Percentiles rank a stretch among this genome's conserved stretches.
Evolutionary conservation across 495 filamentous ascomycete species (phyloP).

Genomic region (Aspergillus nidulans): DNA sequence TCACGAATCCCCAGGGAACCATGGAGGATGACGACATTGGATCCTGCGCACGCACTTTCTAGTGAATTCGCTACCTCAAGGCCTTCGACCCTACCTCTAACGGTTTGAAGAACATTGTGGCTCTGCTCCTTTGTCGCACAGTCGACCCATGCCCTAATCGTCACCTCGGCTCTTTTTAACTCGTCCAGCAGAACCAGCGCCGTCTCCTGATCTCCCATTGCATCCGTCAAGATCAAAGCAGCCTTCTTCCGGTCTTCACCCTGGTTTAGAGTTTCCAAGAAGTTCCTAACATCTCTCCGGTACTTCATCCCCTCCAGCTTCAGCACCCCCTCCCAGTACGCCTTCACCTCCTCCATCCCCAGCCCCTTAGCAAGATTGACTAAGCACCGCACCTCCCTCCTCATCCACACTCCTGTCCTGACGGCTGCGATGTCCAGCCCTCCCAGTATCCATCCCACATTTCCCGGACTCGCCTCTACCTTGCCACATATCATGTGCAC

Average conservation of each 20-base stretch:
- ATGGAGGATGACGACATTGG: not conserved
- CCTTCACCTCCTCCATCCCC: slow-evolving; percentile 62
- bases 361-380: slow-evolving; percentile 65
- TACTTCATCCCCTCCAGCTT: slow-evolving; percentile 65
- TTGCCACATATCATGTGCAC: slow-evolving; percentile 70
- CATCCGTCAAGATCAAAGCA: slow-evolving; percentile 64
- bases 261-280: slow-evolving; percentile 37
- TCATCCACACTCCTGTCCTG: slow-evolving; percentile 63
- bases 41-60: not conserved
- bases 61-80: not conserved
- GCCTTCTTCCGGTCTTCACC: slow-evolving; percentile 65
- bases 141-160: slow-evolving; percentile 64
- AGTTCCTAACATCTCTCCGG: slow-evolving; percentile 52
- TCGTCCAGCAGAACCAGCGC: slow-evolving; percentile 58
- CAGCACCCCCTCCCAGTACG: slow-evolving; percentile 63
- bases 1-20: not conserved
- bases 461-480: slow-evolving; percentile 64
- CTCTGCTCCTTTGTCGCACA: slow-evolving; percentile 14
- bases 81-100: not conserved
- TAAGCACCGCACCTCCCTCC: slow-evolving; percentile 69
- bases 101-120: not conserved
- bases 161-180: slow-evolving; percentile 53
- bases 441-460: slow-evolving; percentile 39
- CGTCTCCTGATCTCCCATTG: slow-evolving; percentile 66
- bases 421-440: slow-evolving; percentile 51